A percentile compares a stretch with the other conserved stretches of the same genome.
Conservation (phyloP, 192 early-diverging fungal species). For the Haplosporangium gracile region DNA sequence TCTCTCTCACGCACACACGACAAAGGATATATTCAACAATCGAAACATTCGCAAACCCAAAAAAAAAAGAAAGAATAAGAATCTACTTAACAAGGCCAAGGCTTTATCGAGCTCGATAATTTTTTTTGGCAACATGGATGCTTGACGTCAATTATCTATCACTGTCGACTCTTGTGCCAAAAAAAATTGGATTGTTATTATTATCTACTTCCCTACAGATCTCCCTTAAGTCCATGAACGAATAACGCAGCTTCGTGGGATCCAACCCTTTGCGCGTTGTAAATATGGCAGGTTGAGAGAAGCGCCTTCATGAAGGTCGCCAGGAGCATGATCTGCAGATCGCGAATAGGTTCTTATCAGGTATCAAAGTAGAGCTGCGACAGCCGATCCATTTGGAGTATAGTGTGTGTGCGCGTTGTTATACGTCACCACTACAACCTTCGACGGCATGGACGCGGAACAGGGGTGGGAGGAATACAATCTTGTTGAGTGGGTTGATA, state of each 20-base stretch:
- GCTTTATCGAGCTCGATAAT: neutral
- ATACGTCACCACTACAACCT: constrained; percentile 1
- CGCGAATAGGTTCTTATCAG: neutral
- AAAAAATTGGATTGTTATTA: neutral
- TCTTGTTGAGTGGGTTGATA: neutral
- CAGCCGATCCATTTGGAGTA: neutral
- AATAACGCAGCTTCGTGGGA: neutral
- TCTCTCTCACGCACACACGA: neutral
- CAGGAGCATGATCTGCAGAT: neutral
- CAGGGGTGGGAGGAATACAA: neutral
- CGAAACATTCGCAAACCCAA: neutral
- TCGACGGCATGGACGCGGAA: neutral
- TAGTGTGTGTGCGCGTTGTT: neutral
- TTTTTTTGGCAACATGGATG: neutral
- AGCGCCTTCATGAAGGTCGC: neutral
- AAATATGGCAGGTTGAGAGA: neutral
- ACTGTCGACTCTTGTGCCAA: neutral
- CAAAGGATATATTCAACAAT: neutral
- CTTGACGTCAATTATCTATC: neutral
- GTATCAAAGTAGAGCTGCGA: neutral
- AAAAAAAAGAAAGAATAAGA: neutral
- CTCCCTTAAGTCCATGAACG: neutral
- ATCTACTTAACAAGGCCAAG: too few relatives aligned
- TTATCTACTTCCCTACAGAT: neutral
- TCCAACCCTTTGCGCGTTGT: neutral